A percentile compares a stretch with the other conserved stretches of the same genome.
These are phyloP conservation scores for Sphaerobolus stellatus DNA, from an alignment of 1,284 basidiomycete genomes.

Conservation along the genomic window DNA sequence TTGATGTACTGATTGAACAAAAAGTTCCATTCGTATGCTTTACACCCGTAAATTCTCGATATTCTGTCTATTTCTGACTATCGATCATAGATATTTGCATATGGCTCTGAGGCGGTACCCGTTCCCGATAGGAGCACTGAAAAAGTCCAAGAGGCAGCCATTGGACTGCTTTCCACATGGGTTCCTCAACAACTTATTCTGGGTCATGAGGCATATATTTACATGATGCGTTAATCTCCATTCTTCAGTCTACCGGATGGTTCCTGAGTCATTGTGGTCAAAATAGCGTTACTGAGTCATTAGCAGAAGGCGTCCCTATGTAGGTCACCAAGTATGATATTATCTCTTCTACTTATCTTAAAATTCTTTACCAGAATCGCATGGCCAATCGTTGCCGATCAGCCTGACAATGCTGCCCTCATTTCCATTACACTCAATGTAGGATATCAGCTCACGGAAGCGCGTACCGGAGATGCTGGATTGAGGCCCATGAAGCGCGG, in stretches of 20 bases:
- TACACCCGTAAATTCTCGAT: neutral
- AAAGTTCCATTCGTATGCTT: neutral
- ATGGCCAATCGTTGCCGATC: slow-evolving; percentile 26
- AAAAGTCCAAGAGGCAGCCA: neutral
- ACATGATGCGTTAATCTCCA: too few relatives aligned
- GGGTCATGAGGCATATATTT: neutral
- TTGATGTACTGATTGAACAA: neutral
- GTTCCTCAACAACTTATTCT: neutral
- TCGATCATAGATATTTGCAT: neutral
- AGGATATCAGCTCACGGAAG: slow-evolving; percentile 26
- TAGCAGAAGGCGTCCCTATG: neutral
- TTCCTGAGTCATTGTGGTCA: neutral
- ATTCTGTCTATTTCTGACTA: neutral
- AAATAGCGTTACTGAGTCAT: neutral
- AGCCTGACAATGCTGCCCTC: slow-evolving; percentile 22
- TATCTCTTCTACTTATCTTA: neutral
- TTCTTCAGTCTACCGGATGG: neutral
- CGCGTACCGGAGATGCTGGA: slow-evolving; percentile 18
- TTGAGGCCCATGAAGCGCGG: neutral
- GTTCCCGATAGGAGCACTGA: neutral
- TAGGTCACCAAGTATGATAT: neutral
- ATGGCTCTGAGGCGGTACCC: neutral
- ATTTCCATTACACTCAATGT: slow-evolving; percentile 18
- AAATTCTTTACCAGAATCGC: slow-evolving; percentile 17
- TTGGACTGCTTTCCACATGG: neutral